A percentile compares a stretch with the other conserved stretches of the same genome.
Conservation (phyloP, 768 basidiomycete genomes). For the Tylopilus balloui region DNA sequence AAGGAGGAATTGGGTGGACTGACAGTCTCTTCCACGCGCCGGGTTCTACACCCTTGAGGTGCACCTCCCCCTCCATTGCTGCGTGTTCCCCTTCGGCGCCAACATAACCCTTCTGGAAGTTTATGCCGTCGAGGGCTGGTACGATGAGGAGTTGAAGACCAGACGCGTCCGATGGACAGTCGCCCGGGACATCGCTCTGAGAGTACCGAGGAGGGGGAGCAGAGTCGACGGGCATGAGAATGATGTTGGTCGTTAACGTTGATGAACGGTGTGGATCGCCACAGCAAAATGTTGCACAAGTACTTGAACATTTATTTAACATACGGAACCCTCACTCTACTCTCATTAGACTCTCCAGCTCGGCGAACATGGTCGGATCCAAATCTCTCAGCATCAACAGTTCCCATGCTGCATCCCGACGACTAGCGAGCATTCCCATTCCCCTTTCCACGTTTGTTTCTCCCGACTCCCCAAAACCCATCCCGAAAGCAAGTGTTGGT, state of each 20-base stretch:
- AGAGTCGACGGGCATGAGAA: conserved; percentile 36
- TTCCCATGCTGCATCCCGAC: conserved; percentile 68
- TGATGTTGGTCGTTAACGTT: conserved; percentile 6
- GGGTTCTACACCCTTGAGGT: conserved; percentile 66
- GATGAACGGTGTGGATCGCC: conserved; percentile 10
- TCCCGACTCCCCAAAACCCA: conserved; percentile 75
- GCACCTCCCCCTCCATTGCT: conserved; percentile 83
- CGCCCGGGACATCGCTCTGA: conserved; percentile 33
- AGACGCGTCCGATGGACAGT: conserved; percentile 16
- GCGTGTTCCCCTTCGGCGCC: conserved; percentile 81
- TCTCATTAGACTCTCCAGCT: conserved; percentile 74
- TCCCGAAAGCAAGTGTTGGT: conserved; percentile 73
- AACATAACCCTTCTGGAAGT: conserved; percentile 83
- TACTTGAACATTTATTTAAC: too few relatives aligned
- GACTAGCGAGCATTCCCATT: conserved; percentile 67
- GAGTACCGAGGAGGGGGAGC: conserved; percentile 61
- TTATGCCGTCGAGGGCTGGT: conserved; percentile 62
- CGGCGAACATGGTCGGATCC: conserved; percentile 70
- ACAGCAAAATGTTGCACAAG: conserved; percentile 4
- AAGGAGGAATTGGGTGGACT: conserved; percentile 34
- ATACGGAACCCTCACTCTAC: conserved; percentile 45
- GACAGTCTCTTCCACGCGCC: conserved; percentile 66
- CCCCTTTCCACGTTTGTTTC: conserved; percentile 66
- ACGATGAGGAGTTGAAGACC: conserved; percentile 69
- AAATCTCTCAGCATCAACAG: conserved; percentile 68